These are phyloP conservation scores for Apiotrichum porosum DNA, from an alignment of 1,284 basidiomycete species.

Conservation along the genomic window DNA sequence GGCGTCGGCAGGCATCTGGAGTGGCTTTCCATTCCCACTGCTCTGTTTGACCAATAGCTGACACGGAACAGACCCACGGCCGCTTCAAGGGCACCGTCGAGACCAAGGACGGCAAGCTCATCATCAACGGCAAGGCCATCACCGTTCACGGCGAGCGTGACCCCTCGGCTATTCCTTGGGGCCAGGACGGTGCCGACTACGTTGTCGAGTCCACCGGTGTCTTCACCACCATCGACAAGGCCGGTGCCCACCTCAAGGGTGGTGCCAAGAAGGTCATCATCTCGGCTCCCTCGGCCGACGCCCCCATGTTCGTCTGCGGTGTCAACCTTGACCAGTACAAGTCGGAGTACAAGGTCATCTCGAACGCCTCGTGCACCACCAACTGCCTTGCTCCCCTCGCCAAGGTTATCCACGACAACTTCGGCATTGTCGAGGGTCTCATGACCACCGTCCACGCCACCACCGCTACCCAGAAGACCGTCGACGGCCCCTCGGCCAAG, in stretches of 20 bases:
- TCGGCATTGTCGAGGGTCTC: conserved; percentile 88
- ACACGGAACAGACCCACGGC: conserved; percentile 89
- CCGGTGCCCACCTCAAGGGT: conserved; percentile 90
- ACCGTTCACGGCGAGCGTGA: conserved; percentile 81
- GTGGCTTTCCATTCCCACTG: too few relatives aligned
- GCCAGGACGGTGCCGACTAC: conserved; percentile 77
- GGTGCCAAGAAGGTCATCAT: conserved; percentile 99
- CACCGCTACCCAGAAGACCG: conserved; percentile 98
- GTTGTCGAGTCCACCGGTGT: conserved; percentile 99
- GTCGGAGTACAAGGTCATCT: conserved; percentile 86
- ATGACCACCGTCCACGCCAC: conserved; percentile 99
- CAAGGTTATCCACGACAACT: conserved; percentile 96
- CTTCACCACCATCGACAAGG: conserved; percentile 91
- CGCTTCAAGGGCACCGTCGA: conserved; percentile 84
- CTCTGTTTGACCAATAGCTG: too few relatives aligned
- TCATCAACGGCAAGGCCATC: conserved; percentile 77
- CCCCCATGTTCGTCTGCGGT: conserved; percentile 94
- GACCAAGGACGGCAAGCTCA: conserved; percentile 83
- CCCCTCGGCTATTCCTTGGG: conserved; percentile 83
- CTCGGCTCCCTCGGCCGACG: conserved; percentile 96
- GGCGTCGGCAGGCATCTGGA: too few relatives aligned
- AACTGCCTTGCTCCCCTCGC: conserved; percentile 98
- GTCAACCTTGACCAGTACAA: conserved; percentile 96
- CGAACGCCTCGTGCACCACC: conserved; percentile 99
- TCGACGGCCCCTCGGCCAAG: conserved; percentile 88